A percentile compares a stretch with the other conserved stretches of the same genome.
Conservation (phyloP, 176 grass and related monocot genomes). For the Lolium perenne region DNA sequence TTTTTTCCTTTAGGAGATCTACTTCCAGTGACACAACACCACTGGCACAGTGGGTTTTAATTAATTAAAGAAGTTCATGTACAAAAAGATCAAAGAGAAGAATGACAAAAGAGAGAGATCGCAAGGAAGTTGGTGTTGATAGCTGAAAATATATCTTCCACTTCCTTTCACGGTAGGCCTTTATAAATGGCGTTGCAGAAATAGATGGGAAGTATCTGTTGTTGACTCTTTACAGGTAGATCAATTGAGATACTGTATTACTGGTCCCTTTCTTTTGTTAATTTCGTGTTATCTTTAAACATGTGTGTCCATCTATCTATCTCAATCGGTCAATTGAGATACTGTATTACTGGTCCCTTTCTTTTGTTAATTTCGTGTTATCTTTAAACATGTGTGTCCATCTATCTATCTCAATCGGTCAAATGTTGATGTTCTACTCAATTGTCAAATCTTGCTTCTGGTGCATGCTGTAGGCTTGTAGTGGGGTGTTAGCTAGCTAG, state of each 20-base stretch:
- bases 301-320: not conserved
- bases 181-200: conserved; percentile 34
- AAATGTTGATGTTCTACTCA: not conserved
- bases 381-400: no score
- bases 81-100: conserved; percentile 52
- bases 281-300: no score
- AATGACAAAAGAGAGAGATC: conserved; percentile 22
- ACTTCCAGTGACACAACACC: not conserved
- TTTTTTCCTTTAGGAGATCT: conserved; percentile 36
- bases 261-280: not conserved
- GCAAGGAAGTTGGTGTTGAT: conserved; percentile 21
- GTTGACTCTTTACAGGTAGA: conserved; percentile 30
- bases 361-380: no score
- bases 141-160: not conserved
- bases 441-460: not conserved
- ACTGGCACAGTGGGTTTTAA: not conserved
- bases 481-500: not conserved
- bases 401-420: not conserved
- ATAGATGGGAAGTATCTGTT: conserved; percentile 40
- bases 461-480: not conserved
- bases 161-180: not conserved
- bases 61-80: conserved; percentile 35
- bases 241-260: conserved; percentile 19
- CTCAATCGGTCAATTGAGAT: conserved; percentile 9
- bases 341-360: conserved; percentile 20